phyloP scores from a whole-genome alignment of 768 basidiomycete species.

The Ramaria rubella region DNA sequence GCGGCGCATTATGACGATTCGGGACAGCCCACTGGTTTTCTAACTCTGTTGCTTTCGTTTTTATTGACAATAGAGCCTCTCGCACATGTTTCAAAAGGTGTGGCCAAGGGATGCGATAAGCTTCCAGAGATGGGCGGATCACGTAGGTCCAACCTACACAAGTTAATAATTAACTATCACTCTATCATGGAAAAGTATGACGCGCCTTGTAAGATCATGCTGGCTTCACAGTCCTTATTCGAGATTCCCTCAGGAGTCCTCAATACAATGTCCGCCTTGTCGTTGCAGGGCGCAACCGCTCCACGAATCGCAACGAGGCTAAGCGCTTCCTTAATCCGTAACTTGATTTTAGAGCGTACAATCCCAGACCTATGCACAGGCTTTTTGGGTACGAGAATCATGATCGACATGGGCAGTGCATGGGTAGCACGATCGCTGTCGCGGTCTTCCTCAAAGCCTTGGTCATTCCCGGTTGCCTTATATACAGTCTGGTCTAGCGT shows the following conservation, averaged over 20 bases:
- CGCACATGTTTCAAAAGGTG: neutral
- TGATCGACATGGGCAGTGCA: constrained; percentile 5
- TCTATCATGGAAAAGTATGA: neutral
- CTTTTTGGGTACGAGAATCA: neutral
- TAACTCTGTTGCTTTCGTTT: neutral
- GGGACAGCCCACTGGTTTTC: neutral
- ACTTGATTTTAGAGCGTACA: constrained; percentile 5
- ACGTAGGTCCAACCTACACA: constrained; percentile 6
- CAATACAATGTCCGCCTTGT: neutral
- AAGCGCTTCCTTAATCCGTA: constrained; percentile 2
- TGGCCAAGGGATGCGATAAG: neutral
- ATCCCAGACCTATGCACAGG: constrained; percentile 4
- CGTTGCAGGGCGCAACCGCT: neutral
- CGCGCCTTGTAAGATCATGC: neutral
- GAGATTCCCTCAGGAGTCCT: neutral
- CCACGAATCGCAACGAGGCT: constrained; percentile 7
- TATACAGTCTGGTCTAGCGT: neutral
- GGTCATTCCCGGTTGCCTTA: neutral
- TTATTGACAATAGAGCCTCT: neutral
- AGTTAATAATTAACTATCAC: neutral
- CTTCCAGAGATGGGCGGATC: constrained; percentile 3
- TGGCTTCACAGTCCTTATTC: neutral
- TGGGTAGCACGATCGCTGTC: neutral
- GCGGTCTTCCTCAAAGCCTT: neutral
- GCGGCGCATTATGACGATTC: too few species aligned